A percentile compares a stretch with the other conserved stretches of the same genome.
These are phyloP conservation scores for Liquidambar formosana DNA, from an alignment of 164 flowering plant species.

Conservation along the genomic window DNA sequence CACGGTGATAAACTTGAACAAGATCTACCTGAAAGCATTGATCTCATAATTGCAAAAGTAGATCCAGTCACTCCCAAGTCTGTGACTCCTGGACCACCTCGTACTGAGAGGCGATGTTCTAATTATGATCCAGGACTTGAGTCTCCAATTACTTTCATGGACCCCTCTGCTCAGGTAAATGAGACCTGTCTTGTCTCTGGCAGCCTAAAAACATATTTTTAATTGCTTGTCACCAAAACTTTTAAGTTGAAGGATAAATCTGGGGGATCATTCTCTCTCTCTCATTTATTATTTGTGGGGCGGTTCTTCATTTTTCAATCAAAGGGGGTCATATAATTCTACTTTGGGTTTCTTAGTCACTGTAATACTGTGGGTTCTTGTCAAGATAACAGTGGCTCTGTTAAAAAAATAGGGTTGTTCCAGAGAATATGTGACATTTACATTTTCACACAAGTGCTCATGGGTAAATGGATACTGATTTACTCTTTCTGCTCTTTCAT, in stretches of 20 bases:
- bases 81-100: slow-evolving; percentile 74
- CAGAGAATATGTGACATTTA: neutral
- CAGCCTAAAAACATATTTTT: neutral
- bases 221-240: too few relatives aligned
- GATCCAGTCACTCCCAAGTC: slow-evolving; percentile 79
- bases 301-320: too few relatives aligned
- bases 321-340: too few relatives aligned
- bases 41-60: slow-evolving; percentile 35
- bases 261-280: too few relatives aligned
- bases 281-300: too few relatives aligned
- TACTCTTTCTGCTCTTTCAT: neutral
- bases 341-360: too few relatives aligned
- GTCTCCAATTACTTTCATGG: slow-evolving; percentile 4
- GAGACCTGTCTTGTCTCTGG: neutral
- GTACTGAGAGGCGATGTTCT: slow-evolving; percentile 37
- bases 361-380: neutral
- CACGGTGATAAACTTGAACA: slow-evolving; percentile 55
- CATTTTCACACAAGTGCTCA: neutral
- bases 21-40: slow-evolving; percentile 36
- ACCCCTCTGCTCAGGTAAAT: slow-evolving; percentile 41
- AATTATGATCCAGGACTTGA: slow-evolving; percentile 30
- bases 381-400: neutral
- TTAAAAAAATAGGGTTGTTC: neutral
- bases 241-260: too few relatives aligned
- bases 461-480: slow-evolving; percentile 4